Evolutionary conservation across 306 rosid species (phyloP), one percentile per base, ranked within the genome.

Genomic region (Gastrolobium bilobum): DNA sequence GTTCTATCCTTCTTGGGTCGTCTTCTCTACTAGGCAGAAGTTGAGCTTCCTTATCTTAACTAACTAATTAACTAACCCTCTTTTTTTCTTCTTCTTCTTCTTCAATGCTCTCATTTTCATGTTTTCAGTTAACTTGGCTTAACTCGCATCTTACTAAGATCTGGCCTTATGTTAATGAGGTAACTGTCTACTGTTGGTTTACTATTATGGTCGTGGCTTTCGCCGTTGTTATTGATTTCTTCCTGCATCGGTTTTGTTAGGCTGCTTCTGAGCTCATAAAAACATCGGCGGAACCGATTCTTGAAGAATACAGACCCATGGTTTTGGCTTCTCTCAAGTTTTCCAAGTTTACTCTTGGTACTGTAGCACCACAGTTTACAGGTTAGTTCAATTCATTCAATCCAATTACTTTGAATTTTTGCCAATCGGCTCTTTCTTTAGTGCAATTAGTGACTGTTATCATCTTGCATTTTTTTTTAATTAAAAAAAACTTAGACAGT

Each of bases 181-280:
- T 91, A 73, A 43, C 29, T 57, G 0, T 20, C 26, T 20, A 20
- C 1, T 20, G 26, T 59, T 2, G 5, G 4, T 14, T n/a, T 29
- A 26, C 4, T 43, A 3, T 67, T 44, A 10, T 11, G 31, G 37
- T 47, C 54, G 35, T 42, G 4, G 7, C 11, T 42, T 31, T 59
- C 20, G 6, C 6, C 11, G 7, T 37, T 10, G 10, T 68, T 35
- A 4, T 60, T 59, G 13, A 2, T 35, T 57, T 46, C n/a, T 38
- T 20, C 1, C 8, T 42, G 29, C 50, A 40, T 68, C 29, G 56
- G 51, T 67, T 54, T 30, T 42, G 42, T 67, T 73, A 93, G 99
- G 99, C 98, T 64, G 98, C 98, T 69, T 96, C 99, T 84, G 99
- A 93, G 91, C 93, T 96, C 74, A 91, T 96, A 4, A 96, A 82